A percentile compares a stretch with the other conserved stretches of the same genome.
Evolutionary conservation across 2,329 filamentous ascomycete species (phyloP).

Genomic region (Aschersonia sp.): DNA sequence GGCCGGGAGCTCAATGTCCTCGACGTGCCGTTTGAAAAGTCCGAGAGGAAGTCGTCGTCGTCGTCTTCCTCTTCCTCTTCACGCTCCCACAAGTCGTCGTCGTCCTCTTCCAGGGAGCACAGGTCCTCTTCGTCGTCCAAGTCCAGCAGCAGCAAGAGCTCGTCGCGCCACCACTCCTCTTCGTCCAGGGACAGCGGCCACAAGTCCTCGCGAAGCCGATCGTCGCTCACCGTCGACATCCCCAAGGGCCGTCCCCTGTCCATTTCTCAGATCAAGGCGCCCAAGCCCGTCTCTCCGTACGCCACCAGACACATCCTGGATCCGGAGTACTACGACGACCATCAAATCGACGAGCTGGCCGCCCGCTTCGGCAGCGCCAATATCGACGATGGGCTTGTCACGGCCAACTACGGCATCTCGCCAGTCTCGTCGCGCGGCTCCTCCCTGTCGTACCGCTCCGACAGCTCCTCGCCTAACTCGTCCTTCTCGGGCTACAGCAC

Average conservation of each 20-base stretch:
- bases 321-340: constrained; percentile 58
- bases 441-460: constrained; percentile 55
- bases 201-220: constrained; percentile 27
- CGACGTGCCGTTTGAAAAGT: constrained; percentile 53
- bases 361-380: constrained; percentile 53
- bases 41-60: constrained; percentile 27
- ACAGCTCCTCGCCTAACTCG: constrained; percentile 60
- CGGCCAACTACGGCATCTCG: constrained; percentile 39
- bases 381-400: constrained; percentile 41
- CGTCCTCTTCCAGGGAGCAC: constrained; percentile 12
- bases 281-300: constrained; percentile 77
- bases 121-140: constrained; percentile 18
- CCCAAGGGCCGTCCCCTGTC: constrained; percentile 82
- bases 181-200: constrained; percentile 27
- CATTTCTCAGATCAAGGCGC: constrained; percentile 76
- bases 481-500: constrained; percentile 67
- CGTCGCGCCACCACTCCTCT: constrained; percentile 29
- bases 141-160: constrained; percentile 16
- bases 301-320: constrained; percentile 79
- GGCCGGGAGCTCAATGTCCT: constrained; percentile 96
- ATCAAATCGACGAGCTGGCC: constrained; percentile 66
- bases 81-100: constrained; percentile 12
- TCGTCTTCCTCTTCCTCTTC: too few species aligned
- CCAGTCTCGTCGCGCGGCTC: constrained; percentile 56
- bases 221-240: constrained; percentile 47